phyloP scores from a whole-genome alignment of 2,329 filamentous ascomycete genomes.

The Xylariaceae sp. region DNA sequence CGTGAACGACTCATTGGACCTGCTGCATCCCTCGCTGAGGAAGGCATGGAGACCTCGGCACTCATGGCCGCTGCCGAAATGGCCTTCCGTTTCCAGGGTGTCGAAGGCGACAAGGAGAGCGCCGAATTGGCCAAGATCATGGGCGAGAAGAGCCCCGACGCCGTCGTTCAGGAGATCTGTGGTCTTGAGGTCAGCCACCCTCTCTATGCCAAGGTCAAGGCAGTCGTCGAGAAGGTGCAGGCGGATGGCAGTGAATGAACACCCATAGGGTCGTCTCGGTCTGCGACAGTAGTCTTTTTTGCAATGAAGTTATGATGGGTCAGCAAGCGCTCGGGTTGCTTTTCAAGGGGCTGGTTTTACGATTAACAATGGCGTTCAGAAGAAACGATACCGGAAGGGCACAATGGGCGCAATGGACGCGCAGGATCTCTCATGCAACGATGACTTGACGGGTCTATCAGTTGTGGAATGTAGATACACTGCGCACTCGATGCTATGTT shows the following conservation, averaged over 20 bases:
- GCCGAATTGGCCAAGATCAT: slow-evolving; percentile 80
- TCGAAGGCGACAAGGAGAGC: slow-evolving; percentile 87
- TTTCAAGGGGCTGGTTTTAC: slow-evolving; percentile 21
- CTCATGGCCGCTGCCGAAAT: slow-evolving; percentile 83
- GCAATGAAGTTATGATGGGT: slow-evolving; percentile 27
- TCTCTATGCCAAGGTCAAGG: slow-evolving; percentile 68
- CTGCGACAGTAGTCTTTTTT: slow-evolving; percentile 20
- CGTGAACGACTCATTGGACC: slow-evolving; percentile 96
- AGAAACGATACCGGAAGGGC: slow-evolving; percentile 23
- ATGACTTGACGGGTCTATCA: background rate
- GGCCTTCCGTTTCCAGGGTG: slow-evolving; percentile 91
- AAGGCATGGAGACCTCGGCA: slow-evolving; percentile 63
- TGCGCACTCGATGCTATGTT: slow-evolving; percentile 5
- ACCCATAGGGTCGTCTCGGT: background rate
- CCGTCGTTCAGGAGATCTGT: slow-evolving; percentile 74
- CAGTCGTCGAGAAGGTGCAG: slow-evolving; percentile 81
- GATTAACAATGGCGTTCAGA: slow-evolving; percentile 27
- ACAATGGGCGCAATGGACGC: slow-evolving; percentile 21
- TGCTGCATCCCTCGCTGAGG: slow-evolving; percentile 81
- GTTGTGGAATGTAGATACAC: slow-evolving; percentile 11
- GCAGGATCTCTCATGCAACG: slow-evolving; percentile 2
- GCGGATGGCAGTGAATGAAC: slow-evolving; percentile 48
- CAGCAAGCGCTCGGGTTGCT: slow-evolving; percentile 23
- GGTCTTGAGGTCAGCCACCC: slow-evolving; percentile 72
- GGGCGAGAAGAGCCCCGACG: slow-evolving; percentile 64